Base-by-base conservation (phyloP, 129 eudicot genomes). In the sunflower (Helianthus annuus) region DNA sequence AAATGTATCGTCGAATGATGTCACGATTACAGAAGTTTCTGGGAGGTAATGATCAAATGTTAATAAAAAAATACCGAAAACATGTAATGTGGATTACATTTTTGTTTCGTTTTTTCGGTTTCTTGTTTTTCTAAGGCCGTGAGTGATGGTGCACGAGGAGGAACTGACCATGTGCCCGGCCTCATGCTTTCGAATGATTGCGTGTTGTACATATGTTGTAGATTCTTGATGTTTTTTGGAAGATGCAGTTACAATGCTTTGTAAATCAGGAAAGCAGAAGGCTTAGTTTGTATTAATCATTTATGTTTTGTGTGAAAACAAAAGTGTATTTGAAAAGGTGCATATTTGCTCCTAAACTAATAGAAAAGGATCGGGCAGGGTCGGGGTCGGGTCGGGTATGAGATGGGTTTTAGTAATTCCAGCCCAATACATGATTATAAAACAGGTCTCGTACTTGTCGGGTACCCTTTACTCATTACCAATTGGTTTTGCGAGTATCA, bases 1-100 rank as follows among this genome's bases (percentile, higher is more conserved):
- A 36, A 73, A 69, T 0, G 13, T 71, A 24, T 69, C 83, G 9
- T 69, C 76, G 1, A 75, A 49, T 49, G 80, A 83, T 14, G 76
- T 78, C 22, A 75, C 80, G 32, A 54, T 73, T 39, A 51, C 84
- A 9, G 80, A 80, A 70, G 84, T 80, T 8, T 53, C 57, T 0
- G 84, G 80, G 66, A 80, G 84, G 80, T 80, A 70, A 69, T 70
- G 55, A 22, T 60, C 14, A 10, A 7, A 39, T 7, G 6, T 46
- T 6, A 44, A 10, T 6, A 52, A 10, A 14, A 4, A 14, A 62
- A 60, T 15, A 48, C n/a, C n/a, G 1, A 65, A 59, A 55, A 8
- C 13, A 10, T 6, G 22, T 57, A 3, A 9, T 52, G 36, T 60
- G 69, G 68, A 66, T 59, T 66, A 54, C 71, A 29, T 79, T 76